Percentiles rank a stretch among this genome's conserved stretches.
Evolutionary conservation across 805 yeast species (phyloP).

Genomic region (Zygotorulaspora chibaensis): DNA sequence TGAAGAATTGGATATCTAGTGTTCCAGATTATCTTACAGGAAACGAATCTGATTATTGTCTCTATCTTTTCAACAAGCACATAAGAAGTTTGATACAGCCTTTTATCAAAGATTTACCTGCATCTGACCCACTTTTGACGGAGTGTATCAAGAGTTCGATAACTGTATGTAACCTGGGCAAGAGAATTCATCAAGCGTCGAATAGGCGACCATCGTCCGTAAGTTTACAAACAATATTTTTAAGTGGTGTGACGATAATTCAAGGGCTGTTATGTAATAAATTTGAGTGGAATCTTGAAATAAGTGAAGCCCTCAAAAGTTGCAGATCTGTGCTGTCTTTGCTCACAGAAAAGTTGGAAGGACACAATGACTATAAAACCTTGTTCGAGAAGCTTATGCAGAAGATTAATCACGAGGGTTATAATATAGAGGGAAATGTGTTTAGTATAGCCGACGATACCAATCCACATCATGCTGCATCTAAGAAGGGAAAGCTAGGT

Average conservation of each 20-base stretch:
- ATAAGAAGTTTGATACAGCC: not conserved
- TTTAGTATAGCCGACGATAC: not conserved
- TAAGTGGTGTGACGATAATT: not conserved
- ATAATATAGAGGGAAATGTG: not conserved
- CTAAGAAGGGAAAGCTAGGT: not conserved
- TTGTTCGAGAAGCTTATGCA: not conserved
- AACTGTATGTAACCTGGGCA: not conserved
- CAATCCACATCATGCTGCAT: not conserved
- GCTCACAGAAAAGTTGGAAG: not conserved
- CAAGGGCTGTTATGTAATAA: not conserved
- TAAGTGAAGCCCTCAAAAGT: not conserved
- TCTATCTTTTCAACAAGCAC: not conserved
- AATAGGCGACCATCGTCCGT: not conserved
- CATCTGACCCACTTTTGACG: not conserved
- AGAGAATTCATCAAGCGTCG: not conserved
- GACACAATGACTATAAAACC: not conserved
- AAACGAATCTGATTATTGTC: not conserved
- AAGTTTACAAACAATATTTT: not conserved
- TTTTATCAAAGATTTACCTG: not conserved
- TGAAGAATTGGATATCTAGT: not conserved
- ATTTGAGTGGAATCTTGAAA: not conserved
- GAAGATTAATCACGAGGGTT: not conserved
- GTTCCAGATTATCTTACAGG: not conserved
- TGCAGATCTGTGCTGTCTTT: not conserved
- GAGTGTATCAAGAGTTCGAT: not conserved